Evolutionary conservation across 305 asterid genomes (phyloP).

Genomic region (Solanum aculeatissimum): DNA sequence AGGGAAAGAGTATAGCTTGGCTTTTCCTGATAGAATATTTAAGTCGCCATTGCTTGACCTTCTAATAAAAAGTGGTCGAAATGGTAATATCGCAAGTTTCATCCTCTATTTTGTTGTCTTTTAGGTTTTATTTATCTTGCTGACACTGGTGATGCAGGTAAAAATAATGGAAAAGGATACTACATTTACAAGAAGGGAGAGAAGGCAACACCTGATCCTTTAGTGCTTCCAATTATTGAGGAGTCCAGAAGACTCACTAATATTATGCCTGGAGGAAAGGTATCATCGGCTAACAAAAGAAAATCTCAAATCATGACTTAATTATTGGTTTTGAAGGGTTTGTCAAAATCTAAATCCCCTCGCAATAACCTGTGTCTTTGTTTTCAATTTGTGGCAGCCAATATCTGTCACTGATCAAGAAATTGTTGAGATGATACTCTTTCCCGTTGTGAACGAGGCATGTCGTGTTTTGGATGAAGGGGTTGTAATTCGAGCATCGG

Average conservation of each 20-base stretch:
- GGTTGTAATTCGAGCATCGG: conserved; percentile 81
- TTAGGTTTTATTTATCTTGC: neutral
- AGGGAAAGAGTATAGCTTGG: conserved; percentile 31
- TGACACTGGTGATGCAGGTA: conserved; percentile 41
- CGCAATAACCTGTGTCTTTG: neutral
- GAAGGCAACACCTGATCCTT: conserved; percentile 68
- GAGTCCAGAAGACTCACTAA: conserved; percentile 56
- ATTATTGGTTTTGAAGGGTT: neutral
- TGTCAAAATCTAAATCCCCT: neutral
- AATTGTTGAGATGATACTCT: conserved; percentile 82
- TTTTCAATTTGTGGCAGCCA: conserved; percentile 41
- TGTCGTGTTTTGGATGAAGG: conserved; percentile 89
- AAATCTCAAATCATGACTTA: neutral
- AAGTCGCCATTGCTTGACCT: conserved; percentile 61
- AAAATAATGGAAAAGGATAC: conserved; percentile 76
- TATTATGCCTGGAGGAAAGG: conserved; percentile 74
- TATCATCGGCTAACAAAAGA: neutral
- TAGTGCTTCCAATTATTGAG: conserved; percentile 57
- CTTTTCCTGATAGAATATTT: conserved; percentile 77
- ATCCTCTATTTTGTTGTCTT: neutral
- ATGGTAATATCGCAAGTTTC: conserved; percentile 27
- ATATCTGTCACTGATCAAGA: conserved; percentile 77
- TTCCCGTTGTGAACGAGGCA: conserved; percentile 94
- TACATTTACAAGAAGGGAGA: conserved; percentile 69
- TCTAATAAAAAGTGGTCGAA: conserved; percentile 80